These are phyloP conservation scores for Tympanopsis confertula DNA, from an alignment of 2,329 filamentous ascomycete species.

Conservation along the genomic window DNA sequence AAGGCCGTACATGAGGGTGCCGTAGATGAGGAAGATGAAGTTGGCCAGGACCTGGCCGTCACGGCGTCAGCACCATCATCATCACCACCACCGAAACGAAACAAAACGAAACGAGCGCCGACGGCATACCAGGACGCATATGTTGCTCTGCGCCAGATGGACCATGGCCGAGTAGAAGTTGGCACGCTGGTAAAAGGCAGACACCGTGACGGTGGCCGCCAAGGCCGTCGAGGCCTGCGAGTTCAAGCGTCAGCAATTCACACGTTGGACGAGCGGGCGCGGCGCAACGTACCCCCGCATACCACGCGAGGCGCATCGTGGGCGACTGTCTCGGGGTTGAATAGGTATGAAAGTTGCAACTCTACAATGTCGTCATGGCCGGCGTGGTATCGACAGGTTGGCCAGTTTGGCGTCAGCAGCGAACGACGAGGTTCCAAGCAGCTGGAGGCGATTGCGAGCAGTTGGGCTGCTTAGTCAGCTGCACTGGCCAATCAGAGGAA, in stretches of 20 bases:
- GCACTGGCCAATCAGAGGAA: too few species aligned
- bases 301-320: not conserved
- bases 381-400: too few species aligned
- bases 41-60: slow-evolving; percentile 73
- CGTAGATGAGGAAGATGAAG: slow-evolving; percentile 70
- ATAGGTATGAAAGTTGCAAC: slow-evolving; percentile 5
- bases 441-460: too few species aligned
- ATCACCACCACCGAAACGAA: not conserved
- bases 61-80: not conserved
- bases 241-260: not conserved
- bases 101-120: not conserved
- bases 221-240: slow-evolving; percentile 1
- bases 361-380: slow-evolving; percentile 2
- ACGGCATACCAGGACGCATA: not conserved
- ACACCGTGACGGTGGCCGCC: not conserved
- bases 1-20: slow-evolving; percentile 71
- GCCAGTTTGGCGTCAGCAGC: too few species aligned
- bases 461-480: too few species aligned
- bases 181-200: not conserved
- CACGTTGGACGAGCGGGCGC: not conserved
- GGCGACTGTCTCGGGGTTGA: slow-evolving; percentile 1
- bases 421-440: too few species aligned
- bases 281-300: not conserved
- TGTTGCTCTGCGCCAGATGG: not conserved
- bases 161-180: not conserved